Evolutionary conservation across 441 rosid species (phyloP).

Genomic region (Geranium incanum): DNA sequence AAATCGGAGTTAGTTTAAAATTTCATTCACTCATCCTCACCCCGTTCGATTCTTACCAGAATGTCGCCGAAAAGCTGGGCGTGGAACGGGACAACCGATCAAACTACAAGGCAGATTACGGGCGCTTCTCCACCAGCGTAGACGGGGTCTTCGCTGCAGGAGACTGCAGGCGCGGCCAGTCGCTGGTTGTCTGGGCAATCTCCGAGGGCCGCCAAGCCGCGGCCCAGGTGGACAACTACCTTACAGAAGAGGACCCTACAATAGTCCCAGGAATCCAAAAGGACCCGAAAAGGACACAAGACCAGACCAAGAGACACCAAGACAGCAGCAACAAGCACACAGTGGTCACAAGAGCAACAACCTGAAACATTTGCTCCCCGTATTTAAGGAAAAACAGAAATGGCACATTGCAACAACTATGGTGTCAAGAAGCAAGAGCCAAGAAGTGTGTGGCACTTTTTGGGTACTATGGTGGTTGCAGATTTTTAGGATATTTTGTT

Average conservation of each 20-base stretch:
- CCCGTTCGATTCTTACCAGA: constrained; percentile 35
- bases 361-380: background rate
- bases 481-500: background rate
- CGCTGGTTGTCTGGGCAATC: constrained; percentile 98
- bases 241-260: constrained; percentile 22
- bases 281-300: constrained; percentile 17
- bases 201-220: constrained; percentile 99
- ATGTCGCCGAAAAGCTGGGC: constrained; percentile 80
- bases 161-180: constrained; percentile 96
- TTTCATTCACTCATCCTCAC: background rate
- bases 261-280: constrained; percentile 7
- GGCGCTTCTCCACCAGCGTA: constrained; percentile 74
- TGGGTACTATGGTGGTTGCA: background rate
- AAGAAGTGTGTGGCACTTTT: too few relatives aligned
- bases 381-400: background rate
- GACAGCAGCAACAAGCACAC: constrained; percentile 32
- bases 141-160: constrained; percentile 97
- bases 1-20: background rate
- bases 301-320: constrained; percentile 30
- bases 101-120: constrained; percentile 92
- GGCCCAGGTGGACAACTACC: constrained; percentile 74
- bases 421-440: too few relatives aligned
- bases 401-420: too few relatives aligned
- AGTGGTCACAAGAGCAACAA: constrained; percentile 33
- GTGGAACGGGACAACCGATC: constrained; percentile 83